A percentile compares a stretch with the other conserved stretches of the same genome.
These are phyloP conservation scores for Bruguiera parviflora DNA, from an alignment of 345 rosid species.

Conservation along the genomic window DNA sequence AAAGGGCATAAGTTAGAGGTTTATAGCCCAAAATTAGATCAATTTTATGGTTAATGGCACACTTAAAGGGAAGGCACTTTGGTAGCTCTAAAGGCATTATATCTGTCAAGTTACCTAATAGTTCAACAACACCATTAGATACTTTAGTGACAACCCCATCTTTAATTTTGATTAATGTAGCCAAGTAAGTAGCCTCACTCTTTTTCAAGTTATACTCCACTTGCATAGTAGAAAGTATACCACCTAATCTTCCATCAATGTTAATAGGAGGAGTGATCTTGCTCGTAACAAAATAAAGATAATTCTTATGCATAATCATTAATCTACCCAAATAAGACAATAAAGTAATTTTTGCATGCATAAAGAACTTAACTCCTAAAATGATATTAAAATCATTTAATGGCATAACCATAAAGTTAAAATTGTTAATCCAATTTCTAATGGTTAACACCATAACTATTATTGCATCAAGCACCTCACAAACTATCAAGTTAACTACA, in stretches of 20 bases:
- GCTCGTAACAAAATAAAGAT: too few species aligned
- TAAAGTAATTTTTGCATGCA: neutral
- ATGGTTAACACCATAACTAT: neutral
- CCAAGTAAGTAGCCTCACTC: neutral
- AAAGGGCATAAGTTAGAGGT: neutral
- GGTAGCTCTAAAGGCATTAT: neutral
- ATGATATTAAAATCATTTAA: too few species aligned
- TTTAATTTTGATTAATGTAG: too few species aligned
- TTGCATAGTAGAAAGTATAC: neutral
- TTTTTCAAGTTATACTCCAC: neutral
- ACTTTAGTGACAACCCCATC: neutral
- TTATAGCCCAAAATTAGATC: neutral
- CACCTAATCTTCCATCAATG: neutral
- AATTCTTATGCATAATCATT: too few species aligned
- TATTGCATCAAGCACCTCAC: too few species aligned
- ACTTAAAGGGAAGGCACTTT: neutral
- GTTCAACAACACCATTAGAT: neutral
- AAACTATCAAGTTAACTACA: too few species aligned
- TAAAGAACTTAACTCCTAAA: too few species aligned
- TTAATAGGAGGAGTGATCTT: too few species aligned
- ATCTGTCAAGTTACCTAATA: neutral
- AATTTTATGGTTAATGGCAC: neutral
- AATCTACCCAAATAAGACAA: too few species aligned
- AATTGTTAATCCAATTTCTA: neutral
- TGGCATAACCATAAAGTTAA: neutral